Base-by-base conservation (phyloP, 805 yeast species). In the Wickerhamomyces subpelliculosus region DNA sequence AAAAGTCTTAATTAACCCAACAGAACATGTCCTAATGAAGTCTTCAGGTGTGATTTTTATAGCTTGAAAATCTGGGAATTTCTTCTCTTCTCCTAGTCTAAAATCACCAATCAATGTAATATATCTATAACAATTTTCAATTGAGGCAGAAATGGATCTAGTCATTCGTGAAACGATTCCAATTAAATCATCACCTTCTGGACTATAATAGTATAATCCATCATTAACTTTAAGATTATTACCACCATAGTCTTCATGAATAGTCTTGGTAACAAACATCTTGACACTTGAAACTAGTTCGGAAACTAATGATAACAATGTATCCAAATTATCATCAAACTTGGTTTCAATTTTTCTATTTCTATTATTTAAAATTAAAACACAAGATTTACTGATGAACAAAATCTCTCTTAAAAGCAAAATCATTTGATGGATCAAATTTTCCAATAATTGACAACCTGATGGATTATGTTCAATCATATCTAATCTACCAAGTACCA, bases 401-500 rank as follows among this genome's bases (percentile, higher is more conserved):
- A 78, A 61, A 25, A 81, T 55, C 50, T 84, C 94, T 50, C 82
- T 64, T 32, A 81, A 58, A 16, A 84, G 55, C 23, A 82, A 55
- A 36, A 80, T 80, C 31, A 84, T 68, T 47, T 84, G 93, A 48
- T 80, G 84, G 3, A 79, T 73, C 13, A 84, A 62, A 14, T 71
- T 67, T 48, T 84, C 89, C 38, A 84, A 56, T 7, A 78, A 57
- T 45, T 80, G 81, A 51, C 87, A 78, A 2, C 90, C 90, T 14
- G 66, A 65, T 4, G 78, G 70, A 52, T 83, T 84, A 48, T 79
- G 82, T 52, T 84, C 93, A 26, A 84, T 75, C 57, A 84, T 66
- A 55, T 84, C 93, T 45, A 84, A 60, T 48, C 94, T 62, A n/a
- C 94, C 94, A 13, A 82, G 67, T 9, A 84, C 72, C 46, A 84